These are phyloP conservation scores for Beta macrorhiza DNA, from an alignment of 179 eudicot species.

Conservation along the genomic window DNA sequence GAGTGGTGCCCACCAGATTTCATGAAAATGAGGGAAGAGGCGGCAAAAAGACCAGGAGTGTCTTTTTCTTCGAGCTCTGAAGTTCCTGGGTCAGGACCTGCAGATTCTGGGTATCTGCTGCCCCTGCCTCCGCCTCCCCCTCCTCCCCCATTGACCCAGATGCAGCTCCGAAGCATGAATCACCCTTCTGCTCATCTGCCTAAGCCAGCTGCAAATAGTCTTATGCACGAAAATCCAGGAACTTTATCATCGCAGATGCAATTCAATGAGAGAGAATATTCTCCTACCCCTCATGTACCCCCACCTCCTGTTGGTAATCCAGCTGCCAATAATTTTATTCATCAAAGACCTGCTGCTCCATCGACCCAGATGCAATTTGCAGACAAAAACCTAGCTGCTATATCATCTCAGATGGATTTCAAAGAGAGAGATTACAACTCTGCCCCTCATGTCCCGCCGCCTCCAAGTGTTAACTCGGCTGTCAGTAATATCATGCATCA, in stretches of 20 bases:
- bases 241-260: slow-evolving; percentile 13
- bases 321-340: slow-evolving; percentile 4
- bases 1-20: slow-evolving; percentile 73
- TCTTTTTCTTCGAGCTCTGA: slow-evolving; percentile 24
- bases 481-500: slow-evolving; percentile 5
- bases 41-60: slow-evolving; percentile 19
- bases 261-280: slow-evolving; percentile 1
- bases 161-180: slow-evolving; percentile 12
- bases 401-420: slow-evolving; percentile 14
- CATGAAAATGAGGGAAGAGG: slow-evolving; percentile 23
- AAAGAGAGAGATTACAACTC: slow-evolving; percentile 16
- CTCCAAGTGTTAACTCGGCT: slow-evolving; percentile 1
- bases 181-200: slow-evolving; percentile 19
- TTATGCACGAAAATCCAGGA: slow-evolving; percentile 13
- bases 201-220: slow-evolving; percentile 11
- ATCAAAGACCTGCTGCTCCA: slow-evolving; percentile 8
- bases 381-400: slow-evolving; percentile 13
- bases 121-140: slow-evolving; percentile 23
- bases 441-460: slow-evolving; percentile 4
- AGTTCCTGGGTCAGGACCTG: slow-evolving; percentile 24
- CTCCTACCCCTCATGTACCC: not conserved
- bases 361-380: not conserved
- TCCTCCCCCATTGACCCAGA: slow-evolving; percentile 24
- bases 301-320: slow-evolving; percentile 1
- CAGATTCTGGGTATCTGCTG: slow-evolving; percentile 29